Percentiles rank a stretch among this genome's conserved stretches.
Evolutionary conservation across 2,329 filamentous ascomycete species (phyloP).

Genomic region (Exserohilum rostratum): DNA sequence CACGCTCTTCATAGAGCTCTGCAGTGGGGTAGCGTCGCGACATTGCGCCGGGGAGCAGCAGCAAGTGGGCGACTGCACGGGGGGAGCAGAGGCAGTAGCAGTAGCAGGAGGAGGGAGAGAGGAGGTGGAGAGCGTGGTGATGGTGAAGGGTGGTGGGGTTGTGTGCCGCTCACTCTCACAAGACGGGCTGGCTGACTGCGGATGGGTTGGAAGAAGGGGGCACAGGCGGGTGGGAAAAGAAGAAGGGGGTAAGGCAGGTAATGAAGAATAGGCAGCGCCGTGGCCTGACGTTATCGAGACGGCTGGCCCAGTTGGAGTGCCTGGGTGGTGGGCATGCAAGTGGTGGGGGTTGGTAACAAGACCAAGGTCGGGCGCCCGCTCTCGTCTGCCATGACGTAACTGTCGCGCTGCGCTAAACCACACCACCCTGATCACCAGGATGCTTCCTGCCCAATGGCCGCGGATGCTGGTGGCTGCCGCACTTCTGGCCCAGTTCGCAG

Average conservation of each 20-base stretch:
- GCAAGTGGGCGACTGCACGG: constrained; percentile 20
- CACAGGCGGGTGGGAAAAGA: constrained; percentile 3
- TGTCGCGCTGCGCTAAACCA: constrained; percentile 13
- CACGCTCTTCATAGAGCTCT: constrained; percentile 57
- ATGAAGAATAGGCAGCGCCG: constrained; percentile 17
- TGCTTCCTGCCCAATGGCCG: constrained; percentile 18
- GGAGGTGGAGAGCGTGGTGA: background rate
- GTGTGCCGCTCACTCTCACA: constrained; percentile 11
- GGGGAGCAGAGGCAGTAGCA: background rate
- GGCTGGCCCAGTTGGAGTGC: constrained; percentile 27
- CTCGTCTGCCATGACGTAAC: constrained; percentile 24
- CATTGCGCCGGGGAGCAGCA: constrained; percentile 20
- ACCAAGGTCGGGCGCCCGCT: constrained; percentile 19
- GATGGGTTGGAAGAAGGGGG: constrained; percentile 8
- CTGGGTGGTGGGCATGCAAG: constrained; percentile 12
- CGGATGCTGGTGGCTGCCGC: constrained; percentile 12
- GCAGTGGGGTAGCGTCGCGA: constrained; percentile 54
- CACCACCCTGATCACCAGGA: constrained; percentile 17
- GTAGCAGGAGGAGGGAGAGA: background rate
- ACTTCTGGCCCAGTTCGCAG: constrained; percentile 17
- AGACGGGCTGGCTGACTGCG: constrained; percentile 1
- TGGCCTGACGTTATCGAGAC: constrained; percentile 35
- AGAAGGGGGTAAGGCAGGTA: constrained; percentile 11
- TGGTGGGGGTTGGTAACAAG: constrained; percentile 26
- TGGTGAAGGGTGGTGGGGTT: constrained; percentile 11